A percentile compares a stretch with the other conserved stretches of the same genome.
These are phyloP conservation scores for Solanum tarapatanum DNA, from an alignment of 257 asterid genomes.

Conservation along the genomic window DNA sequence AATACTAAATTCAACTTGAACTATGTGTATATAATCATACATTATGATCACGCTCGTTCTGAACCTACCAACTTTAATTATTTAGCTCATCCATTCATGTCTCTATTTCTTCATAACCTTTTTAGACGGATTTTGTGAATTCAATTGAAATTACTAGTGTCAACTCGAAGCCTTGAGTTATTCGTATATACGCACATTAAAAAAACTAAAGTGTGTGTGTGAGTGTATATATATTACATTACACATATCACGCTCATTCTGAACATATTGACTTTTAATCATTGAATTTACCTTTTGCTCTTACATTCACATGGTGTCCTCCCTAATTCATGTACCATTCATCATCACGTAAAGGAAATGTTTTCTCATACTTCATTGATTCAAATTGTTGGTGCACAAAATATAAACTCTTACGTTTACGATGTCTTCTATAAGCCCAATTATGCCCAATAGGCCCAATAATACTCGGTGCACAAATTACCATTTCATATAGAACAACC, in stretches of 20 bases:
- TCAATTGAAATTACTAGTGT: neutral
- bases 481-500: neutral
- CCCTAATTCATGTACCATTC: neutral
- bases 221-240: too few species aligned
- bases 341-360: neutral
- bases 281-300: neutral
- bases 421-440: neutral
- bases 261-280: neutral
- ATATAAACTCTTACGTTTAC: neutral
- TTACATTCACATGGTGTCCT: neutral
- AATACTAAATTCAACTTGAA: neutral
- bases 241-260: too few species aligned
- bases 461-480: neutral
- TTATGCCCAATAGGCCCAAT: neutral
- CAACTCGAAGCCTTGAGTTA: neutral
- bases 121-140: neutral
- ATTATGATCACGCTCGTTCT: neutral
- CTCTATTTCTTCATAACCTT: neutral
- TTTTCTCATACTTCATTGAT: neutral
- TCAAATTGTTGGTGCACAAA: neutral
- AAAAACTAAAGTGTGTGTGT: neutral
- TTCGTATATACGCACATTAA: neutral
- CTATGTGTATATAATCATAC: neutral
- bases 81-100: neutral
- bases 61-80: neutral